A percentile compares a stretch with the other conserved stretches of the same genome.
Evolutionary conservation across 225 moss, liverwort and hornwort genomes (phyloP).

Genomic region (Anthoceros angustus): DNA sequence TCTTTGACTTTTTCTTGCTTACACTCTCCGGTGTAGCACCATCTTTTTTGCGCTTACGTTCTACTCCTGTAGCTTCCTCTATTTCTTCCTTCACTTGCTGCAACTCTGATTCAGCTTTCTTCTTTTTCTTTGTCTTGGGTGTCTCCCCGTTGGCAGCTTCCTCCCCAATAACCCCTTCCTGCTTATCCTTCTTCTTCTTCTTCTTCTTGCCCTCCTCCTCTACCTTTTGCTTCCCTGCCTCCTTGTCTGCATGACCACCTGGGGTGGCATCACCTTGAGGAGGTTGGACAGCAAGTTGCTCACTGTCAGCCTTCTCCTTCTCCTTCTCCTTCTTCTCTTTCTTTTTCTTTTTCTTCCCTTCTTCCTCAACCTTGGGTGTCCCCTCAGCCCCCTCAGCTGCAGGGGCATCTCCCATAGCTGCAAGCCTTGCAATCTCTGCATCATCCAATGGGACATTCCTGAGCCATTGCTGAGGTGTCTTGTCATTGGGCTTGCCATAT

Average conservation of each 20-base stretch:
- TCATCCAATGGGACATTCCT: constrained; percentile 42
- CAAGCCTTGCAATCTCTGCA: constrained; percentile 36
- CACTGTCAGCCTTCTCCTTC: constrained; percentile 11
- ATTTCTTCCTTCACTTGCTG: background rate
- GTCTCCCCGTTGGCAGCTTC: background rate
- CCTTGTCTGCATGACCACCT: background rate
- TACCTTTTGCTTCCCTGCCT: background rate
- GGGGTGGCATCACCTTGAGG: constrained; percentile 1
- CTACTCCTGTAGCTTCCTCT: background rate
- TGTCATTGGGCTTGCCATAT: constrained; percentile 86
- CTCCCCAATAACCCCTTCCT: background rate
- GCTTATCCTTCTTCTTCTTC: constrained; percentile 9
- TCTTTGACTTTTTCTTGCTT: background rate
- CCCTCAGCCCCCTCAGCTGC: constrained; percentile 4
- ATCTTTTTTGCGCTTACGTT: background rate
- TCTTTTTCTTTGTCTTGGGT: background rate
- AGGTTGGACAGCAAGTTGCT: background rate
- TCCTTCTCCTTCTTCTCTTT: constrained; percentile 32
- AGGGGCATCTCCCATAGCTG: constrained; percentile 20
- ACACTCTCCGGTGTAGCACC: background rate
- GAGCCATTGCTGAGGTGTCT: constrained; percentile 84
- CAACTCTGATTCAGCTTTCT: background rate
- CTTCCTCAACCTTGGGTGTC: constrained; percentile 7
- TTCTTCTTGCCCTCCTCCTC: constrained; percentile 13
- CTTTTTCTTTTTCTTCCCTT: constrained; percentile 37